Conservation (phyloP, 176 grass and related monocot species). For the Stipa capillata region DNA sequence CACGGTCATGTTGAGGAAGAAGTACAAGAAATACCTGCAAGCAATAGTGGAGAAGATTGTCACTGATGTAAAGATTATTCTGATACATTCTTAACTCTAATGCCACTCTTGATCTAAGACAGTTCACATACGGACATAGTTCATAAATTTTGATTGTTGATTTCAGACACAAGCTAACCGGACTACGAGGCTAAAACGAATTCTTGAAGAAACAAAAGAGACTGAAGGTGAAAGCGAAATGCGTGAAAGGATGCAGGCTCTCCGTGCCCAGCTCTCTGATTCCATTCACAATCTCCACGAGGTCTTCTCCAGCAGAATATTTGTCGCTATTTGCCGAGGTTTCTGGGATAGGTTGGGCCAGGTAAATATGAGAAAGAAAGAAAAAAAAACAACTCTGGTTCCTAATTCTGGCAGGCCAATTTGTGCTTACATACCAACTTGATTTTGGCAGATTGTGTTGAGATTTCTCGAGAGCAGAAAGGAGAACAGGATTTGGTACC, state of each 20-base stretch:
- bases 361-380: conserved; percentile 34
- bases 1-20: conserved; percentile 80
- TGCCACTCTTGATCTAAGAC: neutral
- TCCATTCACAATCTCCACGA: conserved; percentile 73
- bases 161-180: conserved; percentile 64
- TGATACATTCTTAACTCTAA: neutral
- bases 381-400: neutral
- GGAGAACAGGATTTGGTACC: conserved; percentile 89
- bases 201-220: conserved; percentile 89
- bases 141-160: neutral
- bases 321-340: conserved; percentile 80
- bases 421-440: neutral
- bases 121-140: neutral
- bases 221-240: conserved; percentile 73
- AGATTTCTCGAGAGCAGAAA: conserved; percentile 92
- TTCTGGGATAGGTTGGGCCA: conserved; percentile 90
- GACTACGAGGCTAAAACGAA: conserved; percentile 62
- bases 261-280: conserved; percentile 63
- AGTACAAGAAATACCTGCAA: conserved; percentile 87
- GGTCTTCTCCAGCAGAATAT: conserved; percentile 82
- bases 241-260: conserved; percentile 70
- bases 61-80: conserved; percentile 48
- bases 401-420: neutral
- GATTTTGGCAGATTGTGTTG: conserved; percentile 60
- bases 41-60: conserved; percentile 85